Percentiles rank a stretch among this genome's conserved stretches.
phyloP scores from a whole-genome alignment of 345 rosid species.

The Euphorbia lathyris region DNA sequence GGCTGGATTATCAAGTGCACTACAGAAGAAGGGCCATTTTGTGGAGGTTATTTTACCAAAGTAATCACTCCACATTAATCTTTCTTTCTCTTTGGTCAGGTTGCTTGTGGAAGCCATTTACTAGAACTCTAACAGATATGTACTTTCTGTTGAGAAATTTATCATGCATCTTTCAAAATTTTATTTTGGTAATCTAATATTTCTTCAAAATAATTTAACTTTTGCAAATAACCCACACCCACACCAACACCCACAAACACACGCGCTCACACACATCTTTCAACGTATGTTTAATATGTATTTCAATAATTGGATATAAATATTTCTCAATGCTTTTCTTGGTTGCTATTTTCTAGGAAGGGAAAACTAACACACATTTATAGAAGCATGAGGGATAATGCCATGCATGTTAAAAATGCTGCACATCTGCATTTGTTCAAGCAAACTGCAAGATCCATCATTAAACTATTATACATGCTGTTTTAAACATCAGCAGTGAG shows the following conservation, averaged over 20 bases:
- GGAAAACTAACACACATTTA: background rate
- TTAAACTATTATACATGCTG: background rate
- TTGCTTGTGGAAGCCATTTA: slow-evolving; percentile 2
- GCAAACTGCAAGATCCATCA: background rate
- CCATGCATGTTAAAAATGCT: background rate
- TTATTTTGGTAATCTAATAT: background rate
- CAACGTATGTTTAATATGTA: no score
- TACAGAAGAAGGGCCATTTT: slow-evolving; percentile 63
- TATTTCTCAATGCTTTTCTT: background rate
- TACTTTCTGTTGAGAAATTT: background rate
- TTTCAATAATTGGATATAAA: background rate
- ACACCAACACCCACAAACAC: no score
- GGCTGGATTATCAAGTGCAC: slow-evolving; percentile 53
- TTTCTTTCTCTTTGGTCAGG: slow-evolving; percentile 2
- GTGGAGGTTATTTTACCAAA: slow-evolving; percentile 88
- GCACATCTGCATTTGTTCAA: background rate
- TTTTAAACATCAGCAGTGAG: background rate
- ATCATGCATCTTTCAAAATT: background rate
- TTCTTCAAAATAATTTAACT: background rate
- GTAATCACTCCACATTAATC: slow-evolving; percentile 38
- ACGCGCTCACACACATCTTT: no score
- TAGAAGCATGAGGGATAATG: background rate
- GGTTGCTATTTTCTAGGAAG: background rate
- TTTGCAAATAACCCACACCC: background rate
- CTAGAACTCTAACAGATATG: background rate